These are phyloP conservation scores for Abelmoschus esculentus DNA, from an alignment of 345 rosid species.

Conservation along the genomic window DNA sequence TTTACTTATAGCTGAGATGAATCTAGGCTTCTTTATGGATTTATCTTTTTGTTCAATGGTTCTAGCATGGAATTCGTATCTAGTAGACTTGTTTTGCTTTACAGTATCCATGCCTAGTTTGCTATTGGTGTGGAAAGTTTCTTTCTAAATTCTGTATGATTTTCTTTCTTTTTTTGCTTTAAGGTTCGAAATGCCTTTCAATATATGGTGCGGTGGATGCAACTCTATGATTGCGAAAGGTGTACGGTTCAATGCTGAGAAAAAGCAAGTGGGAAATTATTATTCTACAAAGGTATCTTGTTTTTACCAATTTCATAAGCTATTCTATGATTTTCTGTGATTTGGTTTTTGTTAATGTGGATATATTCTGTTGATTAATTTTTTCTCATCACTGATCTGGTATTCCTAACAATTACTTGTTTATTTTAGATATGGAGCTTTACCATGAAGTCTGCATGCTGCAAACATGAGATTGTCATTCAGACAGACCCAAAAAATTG, in stretches of 20 bases:
- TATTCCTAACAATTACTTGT: slow-evolving; percentile 17
- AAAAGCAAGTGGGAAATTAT: slow-evolving; percentile 96
- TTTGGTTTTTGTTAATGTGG: background rate
- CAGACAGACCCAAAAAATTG: slow-evolving; percentile 98
- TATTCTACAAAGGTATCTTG: slow-evolving; percentile 80
- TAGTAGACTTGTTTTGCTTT: background rate
- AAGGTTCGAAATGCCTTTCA: slow-evolving; percentile 97
- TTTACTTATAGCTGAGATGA: background rate
- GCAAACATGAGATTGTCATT: slow-evolving; percentile 82
- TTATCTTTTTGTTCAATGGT: background rate
- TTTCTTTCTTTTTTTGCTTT: slow-evolving; percentile 8
- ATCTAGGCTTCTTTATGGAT: background rate
- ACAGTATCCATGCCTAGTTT: background rate
- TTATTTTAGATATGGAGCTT: slow-evolving; percentile 87
- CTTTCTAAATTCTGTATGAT: background rate
- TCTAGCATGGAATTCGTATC: background rate
- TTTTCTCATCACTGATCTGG: background rate
- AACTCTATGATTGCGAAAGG: slow-evolving; percentile 95
- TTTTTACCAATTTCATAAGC: background rate
- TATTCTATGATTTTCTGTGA: background rate
- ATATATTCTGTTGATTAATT: background rate
- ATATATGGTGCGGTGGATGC: slow-evolving; percentile 98
- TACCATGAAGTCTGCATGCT: slow-evolving; percentile 90
- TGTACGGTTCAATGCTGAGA: slow-evolving; percentile 93
- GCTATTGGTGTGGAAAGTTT: background rate